Percentiles rank a stretch among this genome's conserved stretches.
Evolutionary conservation across 2,329 filamentous ascomycete species (phyloP).

Genomic region (Monilinia fructicola): DNA sequence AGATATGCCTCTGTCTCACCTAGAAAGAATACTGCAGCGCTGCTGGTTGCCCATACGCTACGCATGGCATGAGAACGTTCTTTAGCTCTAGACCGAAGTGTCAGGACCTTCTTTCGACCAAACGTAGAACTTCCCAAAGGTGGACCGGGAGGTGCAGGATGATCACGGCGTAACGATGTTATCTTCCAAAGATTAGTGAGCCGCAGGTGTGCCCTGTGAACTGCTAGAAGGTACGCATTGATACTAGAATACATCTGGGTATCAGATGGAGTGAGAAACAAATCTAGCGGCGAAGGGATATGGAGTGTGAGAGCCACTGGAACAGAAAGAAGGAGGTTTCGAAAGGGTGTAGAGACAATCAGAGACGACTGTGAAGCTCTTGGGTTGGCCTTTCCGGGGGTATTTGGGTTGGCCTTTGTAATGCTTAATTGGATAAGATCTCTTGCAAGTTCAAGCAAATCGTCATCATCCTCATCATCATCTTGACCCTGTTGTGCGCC

Average conservation of each 20-base stretch:
- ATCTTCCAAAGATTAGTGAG: conserved; percentile 86
- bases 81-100: conserved; percentile 64
- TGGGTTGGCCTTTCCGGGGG: conserved; percentile 40
- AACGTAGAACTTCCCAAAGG: conserved; percentile 60
- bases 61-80: conserved; percentile 67
- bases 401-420: conserved; percentile 47
- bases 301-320: conserved; percentile 70
- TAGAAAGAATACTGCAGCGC: conserved; percentile 83
- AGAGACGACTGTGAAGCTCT: conserved; percentile 31
- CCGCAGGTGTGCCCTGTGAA: conserved; percentile 81
- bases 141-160: conserved; percentile 69
- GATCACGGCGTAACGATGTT: conserved; percentile 71
- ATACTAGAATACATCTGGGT: conserved; percentile 79
- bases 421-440: conserved; percentile 70
- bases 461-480: conserved; percentile 70
- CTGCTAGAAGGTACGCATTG: conserved; percentile 81
- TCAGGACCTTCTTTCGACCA: conserved; percentile 59
- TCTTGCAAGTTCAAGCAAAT: conserved; percentile 78
- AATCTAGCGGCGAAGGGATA: conserved; percentile 76
- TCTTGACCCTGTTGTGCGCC: conserved; percentile 69
- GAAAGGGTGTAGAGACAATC: conserved; percentile 58
- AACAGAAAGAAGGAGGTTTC: conserved; percentile 77
- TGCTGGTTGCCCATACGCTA: conserved; percentile 85
- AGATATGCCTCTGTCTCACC: conserved; percentile 86
- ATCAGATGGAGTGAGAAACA: conserved; percentile 78